Conservation (phyloP, 306 rosid species). For the Prunus mume region DNA sequence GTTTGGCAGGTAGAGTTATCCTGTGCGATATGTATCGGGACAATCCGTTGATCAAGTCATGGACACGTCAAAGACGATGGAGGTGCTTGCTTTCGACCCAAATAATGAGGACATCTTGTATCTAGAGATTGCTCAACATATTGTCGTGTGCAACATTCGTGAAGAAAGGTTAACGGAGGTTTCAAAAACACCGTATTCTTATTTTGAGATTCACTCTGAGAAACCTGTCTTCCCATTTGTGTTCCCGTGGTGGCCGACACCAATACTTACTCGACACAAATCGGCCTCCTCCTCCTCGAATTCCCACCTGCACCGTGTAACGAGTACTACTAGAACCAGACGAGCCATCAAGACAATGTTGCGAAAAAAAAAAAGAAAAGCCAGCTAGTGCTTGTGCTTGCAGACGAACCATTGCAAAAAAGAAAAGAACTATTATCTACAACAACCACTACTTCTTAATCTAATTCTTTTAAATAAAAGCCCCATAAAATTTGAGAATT, state of each 20-base stretch:
- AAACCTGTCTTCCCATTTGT: neutral
- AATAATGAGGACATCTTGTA: neutral
- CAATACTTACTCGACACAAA: neutral
- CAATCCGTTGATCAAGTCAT: no score
- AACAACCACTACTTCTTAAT: no score
- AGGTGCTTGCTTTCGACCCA: neutral
- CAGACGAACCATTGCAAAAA: no score
- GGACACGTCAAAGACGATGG: neutral
- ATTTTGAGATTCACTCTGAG: neutral
- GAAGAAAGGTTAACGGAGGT: neutral
- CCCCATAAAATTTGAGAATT: no score
- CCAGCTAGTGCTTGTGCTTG: no score
- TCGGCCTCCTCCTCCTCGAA: neutral
- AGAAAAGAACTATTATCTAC: no score
- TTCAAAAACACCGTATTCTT: neutral
- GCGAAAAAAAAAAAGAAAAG: no score
- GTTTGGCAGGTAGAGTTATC: neutral
- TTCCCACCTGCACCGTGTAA: no score
- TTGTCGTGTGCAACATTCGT: neutral
- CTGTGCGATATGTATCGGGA: no score
- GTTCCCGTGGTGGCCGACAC: conserved; percentile 5
- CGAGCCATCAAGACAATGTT: no score
- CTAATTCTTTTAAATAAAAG: no score
- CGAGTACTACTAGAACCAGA: no score
- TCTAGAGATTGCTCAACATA: neutral